These are phyloP conservation scores for Sistotremastrum niveocremeum DNA, from an alignment of 768 basidiomycete genomes.

Conservation along the genomic window DNA sequence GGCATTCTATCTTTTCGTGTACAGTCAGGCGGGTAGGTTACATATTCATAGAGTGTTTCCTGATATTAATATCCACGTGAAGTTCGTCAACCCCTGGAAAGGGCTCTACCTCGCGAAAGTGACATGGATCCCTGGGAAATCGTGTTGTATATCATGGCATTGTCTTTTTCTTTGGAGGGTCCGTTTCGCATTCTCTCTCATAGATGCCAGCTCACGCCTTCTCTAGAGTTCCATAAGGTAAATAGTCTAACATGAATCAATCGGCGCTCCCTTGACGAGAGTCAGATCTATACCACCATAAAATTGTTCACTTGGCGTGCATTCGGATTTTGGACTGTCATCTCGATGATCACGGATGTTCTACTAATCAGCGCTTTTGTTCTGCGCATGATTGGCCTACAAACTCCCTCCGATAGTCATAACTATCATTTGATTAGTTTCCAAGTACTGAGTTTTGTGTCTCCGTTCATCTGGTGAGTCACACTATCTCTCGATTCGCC, in stretches of 20 bases:
- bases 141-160: conserved; percentile 60
- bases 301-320: conserved; percentile 70
- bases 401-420: conserved; percentile 18
- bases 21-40: conserved; percentile 66
- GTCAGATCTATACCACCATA: conserved; percentile 56
- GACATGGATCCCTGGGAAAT: conserved; percentile 73
- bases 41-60: background rate
- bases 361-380: conserved; percentile 63
- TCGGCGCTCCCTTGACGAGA: background rate
- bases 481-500: background rate
- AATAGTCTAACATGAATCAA: background rate
- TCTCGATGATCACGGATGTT: conserved; percentile 59
- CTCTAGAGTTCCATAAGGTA: conserved; percentile 46
- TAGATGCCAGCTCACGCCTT: background rate
- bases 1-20: conserved; percentile 65
- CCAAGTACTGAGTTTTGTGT: conserved; percentile 77
- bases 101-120: conserved; percentile 37
- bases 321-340: conserved; percentile 64
- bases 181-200: conserved; percentile 9
- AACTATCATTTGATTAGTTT: conserved; percentile 55
- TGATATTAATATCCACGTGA: background rate
- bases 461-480: conserved; percentile 75
- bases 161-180: conserved; percentile 77
- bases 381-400: conserved; percentile 51
- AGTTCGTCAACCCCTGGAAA: conserved; percentile 72